These are phyloP conservation scores for Xerocomellus intermedius DNA, from an alignment of 768 basidiomycete genomes.

Conservation along the genomic window DNA sequence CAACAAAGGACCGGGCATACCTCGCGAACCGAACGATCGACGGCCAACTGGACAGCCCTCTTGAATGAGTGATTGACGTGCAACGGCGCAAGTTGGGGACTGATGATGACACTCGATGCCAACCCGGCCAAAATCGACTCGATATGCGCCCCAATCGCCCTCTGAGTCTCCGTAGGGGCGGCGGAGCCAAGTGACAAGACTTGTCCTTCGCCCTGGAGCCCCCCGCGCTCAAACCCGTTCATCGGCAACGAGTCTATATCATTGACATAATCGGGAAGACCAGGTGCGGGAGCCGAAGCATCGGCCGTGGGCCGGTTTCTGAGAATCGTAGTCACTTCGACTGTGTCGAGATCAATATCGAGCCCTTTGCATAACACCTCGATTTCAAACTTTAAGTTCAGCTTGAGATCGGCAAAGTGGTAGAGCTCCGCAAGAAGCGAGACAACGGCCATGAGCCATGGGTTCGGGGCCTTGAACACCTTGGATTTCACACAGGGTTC, in stretches of 20 bases:
- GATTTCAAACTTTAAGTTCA: conserved; percentile 98
- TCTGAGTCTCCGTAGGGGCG: conserved; percentile 61
- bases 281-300: conserved; percentile 46
- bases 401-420: conserved; percentile 91
- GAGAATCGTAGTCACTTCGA: conserved; percentile 82
- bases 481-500: conserved; percentile 86
- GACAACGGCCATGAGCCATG: conserved; percentile 97
- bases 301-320: conserved; percentile 72
- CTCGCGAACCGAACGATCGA: conserved; percentile 94
- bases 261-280: conserved; percentile 73
- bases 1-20: conserved; percentile 38
- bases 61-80: conserved; percentile 83
- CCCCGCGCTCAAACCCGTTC: conserved; percentile 60
- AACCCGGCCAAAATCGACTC: conserved; percentile 76
- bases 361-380: conserved; percentile 94
- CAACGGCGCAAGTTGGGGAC: conserved; percentile 68
- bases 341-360: conserved; percentile 78
- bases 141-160: conserved; percentile 71
- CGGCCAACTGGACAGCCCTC: conserved; percentile 84
- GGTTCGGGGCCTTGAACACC: conserved; percentile 95
- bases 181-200: conserved; percentile 60
- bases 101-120: conserved; percentile 73
- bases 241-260: conserved; percentile 82
- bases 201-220: conserved; percentile 53
- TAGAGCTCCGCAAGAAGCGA: conserved; percentile 93